phyloP scores from a whole-genome alignment of 2,329 filamentous ascomycete genomes.

The Rutstroemia sydowiana region DNA sequence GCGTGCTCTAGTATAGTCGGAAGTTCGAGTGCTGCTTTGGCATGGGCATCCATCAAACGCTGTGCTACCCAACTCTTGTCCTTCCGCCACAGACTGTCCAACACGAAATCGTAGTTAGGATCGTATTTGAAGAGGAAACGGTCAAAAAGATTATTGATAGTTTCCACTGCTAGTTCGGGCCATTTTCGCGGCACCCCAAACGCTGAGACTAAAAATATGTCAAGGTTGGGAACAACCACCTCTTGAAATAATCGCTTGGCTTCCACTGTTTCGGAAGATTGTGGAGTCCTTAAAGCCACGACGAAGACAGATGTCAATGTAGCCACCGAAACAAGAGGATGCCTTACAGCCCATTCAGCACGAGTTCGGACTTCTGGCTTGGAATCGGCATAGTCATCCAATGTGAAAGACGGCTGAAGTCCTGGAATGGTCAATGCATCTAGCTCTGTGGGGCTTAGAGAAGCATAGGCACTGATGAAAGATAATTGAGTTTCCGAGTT shows the following conservation, averaged over 20 bases:
- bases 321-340: conserved; percentile 81
- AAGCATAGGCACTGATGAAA: conserved; percentile 84
- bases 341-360: conserved; percentile 64
- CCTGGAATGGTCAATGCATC: conserved; percentile 81
- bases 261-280: conserved; percentile 55
- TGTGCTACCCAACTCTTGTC: conserved; percentile 81
- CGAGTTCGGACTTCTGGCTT: conserved; percentile 52
- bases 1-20: conserved; percentile 72
- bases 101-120: conserved; percentile 75
- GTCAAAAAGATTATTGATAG: conserved; percentile 69
- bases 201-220: conserved; percentile 71
- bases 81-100: conserved; percentile 87
- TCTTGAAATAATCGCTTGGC: conserved; percentile 60
- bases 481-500: conserved; percentile 83
- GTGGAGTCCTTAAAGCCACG: conserved; percentile 53
- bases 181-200: conserved; percentile 72
- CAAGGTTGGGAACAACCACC: conserved; percentile 64
- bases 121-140: conserved; percentile 76
- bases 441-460: conserved; percentile 64
- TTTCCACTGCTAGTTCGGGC: conserved; percentile 67
- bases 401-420: conserved; percentile 68
- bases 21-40: conserved; percentile 59
- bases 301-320: conserved; percentile 67
- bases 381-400: conserved; percentile 54
- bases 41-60: conserved; percentile 71